These are phyloP conservation scores for Cutaneotrichosporon spelunceum DNA, from an alignment of 1,284 basidiomycete species.

Conservation along the genomic window DNA sequence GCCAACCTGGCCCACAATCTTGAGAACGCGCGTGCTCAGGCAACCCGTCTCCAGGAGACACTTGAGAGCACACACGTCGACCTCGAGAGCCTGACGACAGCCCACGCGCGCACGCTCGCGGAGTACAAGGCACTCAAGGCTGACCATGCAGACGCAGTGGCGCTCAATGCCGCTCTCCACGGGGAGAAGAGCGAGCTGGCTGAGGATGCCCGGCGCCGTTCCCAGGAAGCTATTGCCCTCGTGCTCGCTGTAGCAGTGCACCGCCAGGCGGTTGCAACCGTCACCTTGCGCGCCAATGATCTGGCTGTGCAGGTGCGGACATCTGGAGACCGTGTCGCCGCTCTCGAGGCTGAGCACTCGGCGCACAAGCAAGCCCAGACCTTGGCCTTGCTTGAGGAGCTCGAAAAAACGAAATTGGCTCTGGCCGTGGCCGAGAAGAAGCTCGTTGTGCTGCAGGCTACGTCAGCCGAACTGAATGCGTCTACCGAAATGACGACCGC, in stretches of 20 bases:
- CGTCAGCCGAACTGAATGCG: background rate
- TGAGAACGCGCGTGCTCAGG: background rate
- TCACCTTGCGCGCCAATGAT: background rate
- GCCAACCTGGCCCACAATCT: background rate
- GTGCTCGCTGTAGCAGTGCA: constrained; percentile 18
- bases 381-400: constrained; percentile 11
- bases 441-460: background rate
- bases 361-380: background rate
- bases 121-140: constrained; percentile 3
- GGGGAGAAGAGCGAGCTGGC: background rate
- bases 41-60: background rate
- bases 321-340: background rate
- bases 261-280: constrained; percentile 3
- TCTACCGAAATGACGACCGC: background rate
- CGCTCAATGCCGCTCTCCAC: background rate
- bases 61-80: constrained; percentile 8
- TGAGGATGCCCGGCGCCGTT: background rate
- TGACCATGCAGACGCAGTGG: background rate
- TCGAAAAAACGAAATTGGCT: constrained; percentile 9
- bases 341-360: constrained; percentile 14
- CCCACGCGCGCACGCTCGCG: constrained; percentile 1
- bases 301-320: background rate
- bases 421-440: constrained; percentile 2
- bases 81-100: background rate
- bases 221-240: constrained; percentile 2